These are phyloP conservation scores for Macrolepiota fuliginosa DNA, from an alignment of 768 basidiomycete species.

Conservation along the genomic window DNA sequence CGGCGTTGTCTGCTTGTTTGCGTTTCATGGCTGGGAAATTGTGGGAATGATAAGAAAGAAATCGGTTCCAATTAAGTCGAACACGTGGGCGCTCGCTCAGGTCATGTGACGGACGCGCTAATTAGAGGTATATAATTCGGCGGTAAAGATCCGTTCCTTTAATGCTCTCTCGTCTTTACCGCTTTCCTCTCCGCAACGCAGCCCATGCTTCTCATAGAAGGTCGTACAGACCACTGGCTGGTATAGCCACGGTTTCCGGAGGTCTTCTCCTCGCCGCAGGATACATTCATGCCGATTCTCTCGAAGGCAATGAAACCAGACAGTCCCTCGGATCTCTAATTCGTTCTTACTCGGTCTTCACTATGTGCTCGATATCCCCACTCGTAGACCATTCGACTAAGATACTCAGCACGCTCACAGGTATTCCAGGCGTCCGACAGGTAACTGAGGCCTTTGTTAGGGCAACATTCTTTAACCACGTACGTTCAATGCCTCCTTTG, in stretches of 20 bases:
- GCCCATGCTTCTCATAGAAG: background rate
- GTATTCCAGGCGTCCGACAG: constrained; percentile 57
- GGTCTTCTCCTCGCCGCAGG: constrained; percentile 13
- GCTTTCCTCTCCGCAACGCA: constrained; percentile 1
- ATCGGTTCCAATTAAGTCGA: background rate
- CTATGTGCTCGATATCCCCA: constrained; percentile 71
- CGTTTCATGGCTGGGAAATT: constrained; percentile 31
- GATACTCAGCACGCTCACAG: constrained; percentile 51
- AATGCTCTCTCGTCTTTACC: constrained; percentile 14
- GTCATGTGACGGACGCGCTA: constrained; percentile 10
- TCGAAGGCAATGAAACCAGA: constrained; percentile 1
- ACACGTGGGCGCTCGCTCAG: background rate
- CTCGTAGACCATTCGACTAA: constrained; percentile 75
- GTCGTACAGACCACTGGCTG: constrained; percentile 4
- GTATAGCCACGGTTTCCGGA: constrained; percentile 3
- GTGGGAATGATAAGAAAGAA: constrained; percentile 6
- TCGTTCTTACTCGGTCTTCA: constrained; percentile 80
- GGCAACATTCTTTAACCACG: constrained; percentile 84
- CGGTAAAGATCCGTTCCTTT: constrained; percentile 8
- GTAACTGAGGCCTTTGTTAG: constrained; percentile 70
- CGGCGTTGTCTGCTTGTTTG: constrained; percentile 44
- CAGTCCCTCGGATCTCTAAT: constrained; percentile 25
- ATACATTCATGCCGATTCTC: constrained; percentile 8
- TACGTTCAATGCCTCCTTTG: constrained; percentile 24
- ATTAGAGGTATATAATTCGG: background rate